Conservation (phyloP, 2,329 filamentous ascomycete genomes). For the Fusarium sp. region DNA sequence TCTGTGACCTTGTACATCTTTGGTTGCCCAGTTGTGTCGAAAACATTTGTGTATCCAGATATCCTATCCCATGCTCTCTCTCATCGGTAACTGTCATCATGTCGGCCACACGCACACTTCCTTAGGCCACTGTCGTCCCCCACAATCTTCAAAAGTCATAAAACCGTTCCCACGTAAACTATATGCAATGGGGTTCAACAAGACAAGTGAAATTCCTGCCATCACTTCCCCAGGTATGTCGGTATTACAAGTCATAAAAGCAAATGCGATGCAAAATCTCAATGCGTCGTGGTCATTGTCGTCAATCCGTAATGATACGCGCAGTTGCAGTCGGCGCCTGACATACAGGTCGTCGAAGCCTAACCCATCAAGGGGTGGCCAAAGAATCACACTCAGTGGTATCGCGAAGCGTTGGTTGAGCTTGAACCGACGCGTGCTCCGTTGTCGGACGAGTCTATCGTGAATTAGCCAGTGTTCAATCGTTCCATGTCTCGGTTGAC, state of each 20-base stretch:
- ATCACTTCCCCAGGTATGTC: constrained; percentile 40
- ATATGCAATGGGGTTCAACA: constrained; percentile 43
- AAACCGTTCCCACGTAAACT: constrained; percentile 47
- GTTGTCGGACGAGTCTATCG: constrained; percentile 56
- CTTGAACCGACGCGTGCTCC: constrained; percentile 52
- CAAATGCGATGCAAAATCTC: constrained; percentile 45
- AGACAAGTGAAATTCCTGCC: constrained; percentile 32
- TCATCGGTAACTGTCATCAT: constrained; percentile 54
- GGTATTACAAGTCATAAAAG: constrained; percentile 54
- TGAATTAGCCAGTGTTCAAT: constrained; percentile 22
- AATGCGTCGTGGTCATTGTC: constrained; percentile 44
- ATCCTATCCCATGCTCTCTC: constrained; percentile 50
- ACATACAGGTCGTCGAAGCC: constrained; percentile 7
- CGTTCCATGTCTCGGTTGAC: constrained; percentile 38
- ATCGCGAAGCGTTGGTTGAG: constrained; percentile 50
- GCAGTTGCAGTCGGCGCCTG: constrained; percentile 14
- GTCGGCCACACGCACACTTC: constrained; percentile 31
- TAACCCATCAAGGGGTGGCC: constrained; percentile 6
- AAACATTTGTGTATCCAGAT: constrained; percentile 53
- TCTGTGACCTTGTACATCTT: constrained; percentile 47
- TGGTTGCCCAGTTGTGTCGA: constrained; percentile 55
- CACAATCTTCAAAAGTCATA: constrained; percentile 41
- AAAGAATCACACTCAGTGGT: constrained; percentile 46
- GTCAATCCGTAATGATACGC: constrained; percentile 37
- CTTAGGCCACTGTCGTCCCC: constrained; percentile 17